Evolutionary conservation across 768 basidiomycete genomes (phyloP).

Genomic region (Xanthoconium stramineum): DNA sequence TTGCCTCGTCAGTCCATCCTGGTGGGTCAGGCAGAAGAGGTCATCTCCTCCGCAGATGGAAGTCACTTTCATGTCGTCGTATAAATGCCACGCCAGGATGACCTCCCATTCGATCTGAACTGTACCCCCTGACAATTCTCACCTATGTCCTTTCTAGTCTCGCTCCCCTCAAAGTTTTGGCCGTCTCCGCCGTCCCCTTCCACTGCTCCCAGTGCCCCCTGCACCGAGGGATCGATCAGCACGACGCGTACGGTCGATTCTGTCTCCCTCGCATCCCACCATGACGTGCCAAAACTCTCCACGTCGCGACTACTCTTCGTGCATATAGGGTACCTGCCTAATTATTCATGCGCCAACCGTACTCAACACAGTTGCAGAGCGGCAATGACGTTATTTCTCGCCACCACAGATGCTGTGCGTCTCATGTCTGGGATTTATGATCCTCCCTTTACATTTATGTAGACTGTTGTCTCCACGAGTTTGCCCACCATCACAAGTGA

Average conservation of each 20-base stretch:
- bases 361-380: constrained; percentile 45
- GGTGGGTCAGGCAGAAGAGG: constrained; percentile 19
- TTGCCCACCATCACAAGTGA: constrained; percentile 77
- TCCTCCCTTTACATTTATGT: constrained; percentile 5
- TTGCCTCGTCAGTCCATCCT: constrained; percentile 16
- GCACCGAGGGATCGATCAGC: constrained; percentile 21
- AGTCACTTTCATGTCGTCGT: constrained; percentile 19
- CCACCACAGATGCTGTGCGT: constrained; percentile 81
- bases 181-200: background rate
- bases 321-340: constrained; percentile 58
- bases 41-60: constrained; percentile 21
- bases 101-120: constrained; percentile 1
- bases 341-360: constrained; percentile 1
- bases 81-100: constrained; percentile 25
- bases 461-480: constrained; percentile 79
- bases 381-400: constrained; percentile 77
- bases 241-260: constrained; percentile 20
- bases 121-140: constrained; percentile 1
- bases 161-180: constrained; percentile 8
- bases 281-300: constrained; percentile 38
- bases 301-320: constrained; percentile 55
- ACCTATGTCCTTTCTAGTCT: constrained; percentile 17
- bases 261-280: constrained; percentile 20
- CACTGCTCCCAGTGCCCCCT: constrained; percentile 5
- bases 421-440: background rate